These are phyloP conservation scores for Pleurotus tuoliensis DNA, from an alignment of 768 basidiomycete genomes.

Conservation along the genomic window DNA sequence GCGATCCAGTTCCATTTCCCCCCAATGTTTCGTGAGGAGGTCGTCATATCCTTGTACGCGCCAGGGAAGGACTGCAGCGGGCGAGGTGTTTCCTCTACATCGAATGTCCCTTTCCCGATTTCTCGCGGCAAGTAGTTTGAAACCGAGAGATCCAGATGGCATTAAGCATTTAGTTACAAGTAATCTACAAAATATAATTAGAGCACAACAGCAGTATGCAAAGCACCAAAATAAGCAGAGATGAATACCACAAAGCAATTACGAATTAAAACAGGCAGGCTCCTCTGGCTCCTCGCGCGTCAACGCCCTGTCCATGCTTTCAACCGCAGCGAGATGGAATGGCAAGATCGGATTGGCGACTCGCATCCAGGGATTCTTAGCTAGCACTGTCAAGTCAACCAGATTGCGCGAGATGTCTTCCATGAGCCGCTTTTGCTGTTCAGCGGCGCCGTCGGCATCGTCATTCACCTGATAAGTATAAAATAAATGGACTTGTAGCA, in stretches of 20 bases:
- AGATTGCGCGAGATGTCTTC: conserved; percentile 65
- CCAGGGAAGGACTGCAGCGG: too few species aligned
- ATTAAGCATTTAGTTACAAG: background rate
- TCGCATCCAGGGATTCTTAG: conserved; percentile 44
- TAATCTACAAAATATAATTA: background rate
- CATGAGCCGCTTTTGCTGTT: conserved; percentile 31
- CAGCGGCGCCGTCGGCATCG: conserved; percentile 17
- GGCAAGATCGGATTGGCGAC: conserved; percentile 55
- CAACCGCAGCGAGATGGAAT: conserved; percentile 70
- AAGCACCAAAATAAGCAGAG: background rate
- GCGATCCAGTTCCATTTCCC: too few species aligned
- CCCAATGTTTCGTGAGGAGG: too few species aligned
- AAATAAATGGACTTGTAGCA: conserved; percentile 63
- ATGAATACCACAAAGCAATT: background rate
- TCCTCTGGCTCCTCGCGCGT: conserved; percentile 24
- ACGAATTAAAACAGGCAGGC: conserved; percentile 5
- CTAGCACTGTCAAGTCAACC: conserved; percentile 65
- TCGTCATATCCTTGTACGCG: too few species aligned
- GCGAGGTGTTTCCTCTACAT: too few species aligned
- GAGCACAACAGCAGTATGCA: background rate
- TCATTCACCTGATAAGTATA: conserved; percentile 40
- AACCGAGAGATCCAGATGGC: too few species aligned
- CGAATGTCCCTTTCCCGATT: too few species aligned
- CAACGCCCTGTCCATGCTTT: conserved; percentile 50
- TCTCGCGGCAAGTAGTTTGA: too few species aligned